phyloP scores from a whole-genome alignment of 225 moss, liverwort and hornwort species.

The Climacium dendroides region DNA sequence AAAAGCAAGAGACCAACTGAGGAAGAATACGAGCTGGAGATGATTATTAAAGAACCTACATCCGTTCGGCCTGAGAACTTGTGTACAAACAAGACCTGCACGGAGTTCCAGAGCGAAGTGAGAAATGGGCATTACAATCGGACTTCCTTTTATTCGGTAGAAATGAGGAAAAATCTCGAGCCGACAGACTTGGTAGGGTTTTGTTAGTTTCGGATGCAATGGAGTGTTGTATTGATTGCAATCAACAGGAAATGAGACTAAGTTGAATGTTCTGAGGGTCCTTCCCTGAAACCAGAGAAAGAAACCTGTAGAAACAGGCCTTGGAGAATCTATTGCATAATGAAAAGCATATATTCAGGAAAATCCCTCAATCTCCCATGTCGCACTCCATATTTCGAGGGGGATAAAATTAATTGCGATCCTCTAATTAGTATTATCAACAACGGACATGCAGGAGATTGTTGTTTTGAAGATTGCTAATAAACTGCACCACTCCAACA shows the following conservation, averaged over 20 bases:
- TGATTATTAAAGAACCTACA: not conserved
- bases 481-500: not conserved
- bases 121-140: not conserved
- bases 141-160: not conserved
- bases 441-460: not conserved
- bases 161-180: not conserved
- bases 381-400: not conserved
- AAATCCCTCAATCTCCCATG: not conserved
- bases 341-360: not conserved
- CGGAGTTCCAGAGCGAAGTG: not conserved
- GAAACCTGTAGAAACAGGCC: not conserved
- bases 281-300: not conserved
- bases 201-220: not conserved
- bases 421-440: not conserved
- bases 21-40: not conserved
- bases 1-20: not conserved
- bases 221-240: not conserved
- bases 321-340: not conserved
- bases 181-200: not conserved
- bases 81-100: conserved; percentile 35
- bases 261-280: not conserved
- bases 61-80: conserved; percentile 23
- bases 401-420: not conserved
- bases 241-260: not conserved
- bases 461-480: not conserved